These are phyloP conservation scores for Trichosporon ovoides DNA, from an alignment of 1,284 basidiomycete genomes.

Conservation along the genomic window DNA sequence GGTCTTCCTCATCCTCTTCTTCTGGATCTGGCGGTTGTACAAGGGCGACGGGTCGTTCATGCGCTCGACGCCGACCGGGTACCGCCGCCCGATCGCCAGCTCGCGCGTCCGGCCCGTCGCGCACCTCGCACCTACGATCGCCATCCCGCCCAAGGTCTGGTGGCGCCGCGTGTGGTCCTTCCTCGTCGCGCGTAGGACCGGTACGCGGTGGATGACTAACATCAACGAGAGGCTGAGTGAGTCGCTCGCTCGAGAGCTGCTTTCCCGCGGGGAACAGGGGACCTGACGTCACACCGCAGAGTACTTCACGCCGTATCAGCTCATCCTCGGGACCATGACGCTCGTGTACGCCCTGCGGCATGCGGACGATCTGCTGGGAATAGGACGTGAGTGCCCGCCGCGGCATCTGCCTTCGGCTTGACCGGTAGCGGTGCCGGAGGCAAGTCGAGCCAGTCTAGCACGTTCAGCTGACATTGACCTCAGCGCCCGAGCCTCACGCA, in stretches of 20 bases:
- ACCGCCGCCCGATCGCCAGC: background rate
- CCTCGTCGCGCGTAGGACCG: conserved; percentile 30
- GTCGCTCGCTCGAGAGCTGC: conserved; percentile 17
- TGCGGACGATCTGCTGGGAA: conserved; percentile 77
- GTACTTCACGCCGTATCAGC: conserved; percentile 89
- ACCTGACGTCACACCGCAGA: conserved; percentile 51
- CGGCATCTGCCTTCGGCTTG: too few species aligned
- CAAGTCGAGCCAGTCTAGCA: background rate
- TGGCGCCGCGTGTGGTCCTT: conserved; percentile 28
- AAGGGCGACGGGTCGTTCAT: conserved; percentile 60
- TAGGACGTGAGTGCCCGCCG: conserved; percentile 59
- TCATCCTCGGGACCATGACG: conserved; percentile 79
- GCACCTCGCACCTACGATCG: background rate
- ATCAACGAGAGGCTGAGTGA: conserved; percentile 44
- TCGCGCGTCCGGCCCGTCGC: background rate
- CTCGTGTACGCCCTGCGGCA: conserved; percentile 78
- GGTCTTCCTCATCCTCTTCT: conserved; percentile 76
- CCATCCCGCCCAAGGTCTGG: conserved; percentile 8
- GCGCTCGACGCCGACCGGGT: conserved; percentile 1
- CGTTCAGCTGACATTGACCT: background rate
- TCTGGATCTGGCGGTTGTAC: conserved; percentile 78
- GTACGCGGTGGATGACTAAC: conserved; percentile 37
- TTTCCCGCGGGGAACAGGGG: background rate
- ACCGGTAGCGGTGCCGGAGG: too few species aligned
- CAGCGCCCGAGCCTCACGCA: conserved; percentile 89